Evolutionary conservation across 306 rosid species (phyloP).

Genomic region (Elaeagnus macrophylla): DNA sequence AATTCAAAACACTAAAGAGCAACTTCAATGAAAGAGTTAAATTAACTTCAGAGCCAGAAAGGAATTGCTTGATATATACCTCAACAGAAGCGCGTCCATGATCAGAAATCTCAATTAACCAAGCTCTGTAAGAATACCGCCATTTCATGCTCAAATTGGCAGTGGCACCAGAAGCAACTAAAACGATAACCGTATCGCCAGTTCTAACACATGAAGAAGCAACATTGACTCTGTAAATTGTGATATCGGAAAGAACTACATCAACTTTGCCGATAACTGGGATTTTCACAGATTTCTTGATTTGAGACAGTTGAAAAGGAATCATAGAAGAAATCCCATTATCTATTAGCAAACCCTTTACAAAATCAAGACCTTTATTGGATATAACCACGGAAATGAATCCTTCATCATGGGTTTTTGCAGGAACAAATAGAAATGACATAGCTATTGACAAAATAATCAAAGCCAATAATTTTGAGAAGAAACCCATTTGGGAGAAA

Average conservation of each 20-base stretch:
- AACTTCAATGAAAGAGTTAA: background rate
- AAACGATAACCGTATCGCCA: slow-evolving; percentile 50
- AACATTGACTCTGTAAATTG: slow-evolving; percentile 35
- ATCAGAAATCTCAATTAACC: slow-evolving; percentile 62
- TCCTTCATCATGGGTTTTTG: slow-evolving; percentile 43
- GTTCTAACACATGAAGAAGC: slow-evolving; percentile 45
- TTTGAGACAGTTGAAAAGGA: slow-evolving; percentile 49
- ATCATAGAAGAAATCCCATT: slow-evolving; percentile 47
- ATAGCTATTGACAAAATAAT: slow-evolving; percentile 16
- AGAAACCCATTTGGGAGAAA: slow-evolving; percentile 21
- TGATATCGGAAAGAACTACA: slow-evolving; percentile 55
- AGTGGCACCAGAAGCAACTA: slow-evolving; percentile 58
- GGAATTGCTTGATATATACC: too few relatives aligned
- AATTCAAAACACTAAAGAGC: too few relatives aligned
- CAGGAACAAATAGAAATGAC: slow-evolving; percentile 22
- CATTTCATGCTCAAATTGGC: slow-evolving; percentile 65
- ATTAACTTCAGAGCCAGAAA: slow-evolving; percentile 1
- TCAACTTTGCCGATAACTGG: slow-evolving; percentile 50
- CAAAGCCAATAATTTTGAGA: slow-evolving; percentile 25
- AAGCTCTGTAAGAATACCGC: slow-evolving; percentile 45
- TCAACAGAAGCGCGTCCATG: slow-evolving; percentile 60
- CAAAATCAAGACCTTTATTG: slow-evolving; percentile 64
- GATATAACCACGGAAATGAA: slow-evolving; percentile 52
- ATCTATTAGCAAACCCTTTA: slow-evolving; percentile 55
- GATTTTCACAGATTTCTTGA: slow-evolving; percentile 42